phyloP scores from a whole-genome alignment of 2,329 filamentous ascomycete species.

The Diaporthe sp. region DNA sequence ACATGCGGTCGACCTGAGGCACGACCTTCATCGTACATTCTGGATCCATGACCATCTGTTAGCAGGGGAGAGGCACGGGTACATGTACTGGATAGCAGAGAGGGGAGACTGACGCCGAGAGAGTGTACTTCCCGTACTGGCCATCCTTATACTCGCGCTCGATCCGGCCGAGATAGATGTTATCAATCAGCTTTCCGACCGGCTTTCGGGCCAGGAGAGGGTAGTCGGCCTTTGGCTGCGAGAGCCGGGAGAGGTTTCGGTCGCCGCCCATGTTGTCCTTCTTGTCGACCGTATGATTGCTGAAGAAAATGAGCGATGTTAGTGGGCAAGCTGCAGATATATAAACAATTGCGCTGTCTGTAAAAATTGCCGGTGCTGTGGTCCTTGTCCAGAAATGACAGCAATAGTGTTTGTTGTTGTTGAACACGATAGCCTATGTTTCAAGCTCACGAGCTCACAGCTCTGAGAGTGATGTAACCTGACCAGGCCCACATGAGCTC shows the following conservation, averaged over 20 bases:
- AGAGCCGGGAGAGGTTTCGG: constrained; percentile 49
- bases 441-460: constrained; percentile 13
- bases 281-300: constrained; percentile 13
- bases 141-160: constrained; percentile 83
- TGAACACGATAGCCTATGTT: not conserved
- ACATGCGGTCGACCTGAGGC: constrained; percentile 80
- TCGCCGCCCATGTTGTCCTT: constrained; percentile 64
- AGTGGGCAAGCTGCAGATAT: constrained; percentile 4
- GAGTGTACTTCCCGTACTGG: constrained; percentile 82
- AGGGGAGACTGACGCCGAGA: constrained; percentile 55
- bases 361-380: constrained; percentile 10
- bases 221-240: constrained; percentile 62
- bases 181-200: constrained; percentile 83
- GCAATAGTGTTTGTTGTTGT: not conserved
- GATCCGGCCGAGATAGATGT: constrained; percentile 88
- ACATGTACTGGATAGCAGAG: constrained; percentile 37
- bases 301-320: constrained; percentile 26
- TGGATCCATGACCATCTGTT: constrained; percentile 45
- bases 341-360: not conserved
- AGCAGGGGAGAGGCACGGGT: constrained; percentile 32
- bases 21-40: constrained; percentile 79
- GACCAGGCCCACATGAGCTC: constrained; percentile 22
- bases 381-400: not conserved
- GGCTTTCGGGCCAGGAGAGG: constrained; percentile 65
- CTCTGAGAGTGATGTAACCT: constrained; percentile 13